Conservation (phyloP, 2,329 filamentous ascomycete species). For the Fusarium domesticum region DNA sequence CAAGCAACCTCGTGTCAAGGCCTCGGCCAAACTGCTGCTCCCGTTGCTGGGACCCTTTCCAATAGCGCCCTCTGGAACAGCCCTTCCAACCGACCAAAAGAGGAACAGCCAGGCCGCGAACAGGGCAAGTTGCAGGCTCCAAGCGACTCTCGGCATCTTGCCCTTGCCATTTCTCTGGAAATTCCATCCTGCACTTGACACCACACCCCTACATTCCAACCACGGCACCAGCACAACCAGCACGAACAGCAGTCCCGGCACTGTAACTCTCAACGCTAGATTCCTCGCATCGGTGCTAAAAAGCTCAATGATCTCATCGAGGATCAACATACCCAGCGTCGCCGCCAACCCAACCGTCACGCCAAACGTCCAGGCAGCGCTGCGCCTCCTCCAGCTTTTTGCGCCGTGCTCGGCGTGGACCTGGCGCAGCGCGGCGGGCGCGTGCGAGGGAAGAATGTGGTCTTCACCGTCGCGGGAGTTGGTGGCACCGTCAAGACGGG, state of each 20-base stretch:
- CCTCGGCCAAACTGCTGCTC: conserved; percentile 34
- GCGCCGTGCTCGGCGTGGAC: conserved; percentile 57
- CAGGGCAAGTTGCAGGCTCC: conserved; percentile 59
- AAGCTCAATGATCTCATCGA: conserved; percentile 79
- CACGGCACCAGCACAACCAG: conserved; percentile 75
- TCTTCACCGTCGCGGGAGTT: conserved; percentile 53
- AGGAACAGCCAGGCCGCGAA: conserved; percentile 67
- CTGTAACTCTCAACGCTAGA: conserved; percentile 64
- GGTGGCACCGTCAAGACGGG: conserved; percentile 60
- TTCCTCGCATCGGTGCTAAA: conserved; percentile 66
- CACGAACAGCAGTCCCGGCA: conserved; percentile 68
- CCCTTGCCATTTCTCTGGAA: conserved; percentile 58
- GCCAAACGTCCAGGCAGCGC: conserved; percentile 67
- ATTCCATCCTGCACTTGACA: conserved; percentile 57
- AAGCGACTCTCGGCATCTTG: conserved; percentile 56
- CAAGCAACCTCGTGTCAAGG: conserved; percentile 53
- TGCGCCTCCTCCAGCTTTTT: conserved; percentile 48
- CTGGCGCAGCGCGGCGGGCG: conserved; percentile 57
- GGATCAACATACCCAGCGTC: conserved; percentile 74
- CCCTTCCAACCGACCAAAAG: conserved; percentile 74
- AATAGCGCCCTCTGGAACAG: conserved; percentile 47
- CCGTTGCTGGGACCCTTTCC: conserved; percentile 21
- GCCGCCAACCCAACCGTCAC: conserved; percentile 73
- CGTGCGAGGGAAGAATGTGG: conserved; percentile 59
- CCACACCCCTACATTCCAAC: conserved; percentile 69